Percentiles rank a stretch among this genome's conserved stretches.
Conservation (phyloP, 1,284 basidiomycete genomes). For the Ustilago hordei region DNA sequence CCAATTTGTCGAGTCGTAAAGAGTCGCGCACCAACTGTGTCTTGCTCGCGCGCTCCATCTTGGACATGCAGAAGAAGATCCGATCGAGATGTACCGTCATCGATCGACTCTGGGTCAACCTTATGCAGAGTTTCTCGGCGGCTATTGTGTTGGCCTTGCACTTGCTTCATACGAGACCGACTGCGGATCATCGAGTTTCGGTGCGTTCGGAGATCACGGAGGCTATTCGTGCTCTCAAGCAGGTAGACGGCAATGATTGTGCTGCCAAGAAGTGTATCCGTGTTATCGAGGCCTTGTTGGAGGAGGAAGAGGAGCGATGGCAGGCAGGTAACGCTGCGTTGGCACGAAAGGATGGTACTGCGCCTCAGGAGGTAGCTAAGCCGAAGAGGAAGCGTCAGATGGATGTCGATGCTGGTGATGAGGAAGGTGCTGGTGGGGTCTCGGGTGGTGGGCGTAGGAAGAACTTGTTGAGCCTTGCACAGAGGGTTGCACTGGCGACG, state of each 20-base stretch:
- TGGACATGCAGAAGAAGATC: constrained; percentile 66
- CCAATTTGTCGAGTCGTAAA: constrained; percentile 51
- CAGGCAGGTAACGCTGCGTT: constrained; percentile 45
- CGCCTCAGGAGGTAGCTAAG: constrained; percentile 29
- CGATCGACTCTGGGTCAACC: constrained; percentile 62
- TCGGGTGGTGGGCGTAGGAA: constrained; percentile 39
- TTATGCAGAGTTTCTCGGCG: constrained; percentile 62
- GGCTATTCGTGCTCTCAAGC: constrained; percentile 60
- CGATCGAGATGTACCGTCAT: constrained; percentile 58
- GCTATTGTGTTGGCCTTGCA: constrained; percentile 66
- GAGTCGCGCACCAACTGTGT: constrained; percentile 62
- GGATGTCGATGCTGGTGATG: constrained; percentile 34
- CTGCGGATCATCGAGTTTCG: constrained; percentile 43
- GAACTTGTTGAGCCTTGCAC: constrained; percentile 59
- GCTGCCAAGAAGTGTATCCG: constrained; percentile 59
- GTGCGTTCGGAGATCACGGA: constrained; percentile 64
- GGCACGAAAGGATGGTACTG: constrained; percentile 24
- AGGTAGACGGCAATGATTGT: constrained; percentile 48
- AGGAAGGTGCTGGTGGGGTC: constrained; percentile 15
- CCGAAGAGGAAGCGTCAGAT: constrained; percentile 47
- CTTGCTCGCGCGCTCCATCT: constrained; percentile 59
- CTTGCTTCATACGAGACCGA: constrained; percentile 57
- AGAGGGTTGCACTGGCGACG: constrained; percentile 57
- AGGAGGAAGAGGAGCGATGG: constrained; percentile 65
- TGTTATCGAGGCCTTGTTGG: constrained; percentile 63